Conservation (phyloP, 1,284 basidiomycete species). For the Schizopora paradoxa region DNA sequence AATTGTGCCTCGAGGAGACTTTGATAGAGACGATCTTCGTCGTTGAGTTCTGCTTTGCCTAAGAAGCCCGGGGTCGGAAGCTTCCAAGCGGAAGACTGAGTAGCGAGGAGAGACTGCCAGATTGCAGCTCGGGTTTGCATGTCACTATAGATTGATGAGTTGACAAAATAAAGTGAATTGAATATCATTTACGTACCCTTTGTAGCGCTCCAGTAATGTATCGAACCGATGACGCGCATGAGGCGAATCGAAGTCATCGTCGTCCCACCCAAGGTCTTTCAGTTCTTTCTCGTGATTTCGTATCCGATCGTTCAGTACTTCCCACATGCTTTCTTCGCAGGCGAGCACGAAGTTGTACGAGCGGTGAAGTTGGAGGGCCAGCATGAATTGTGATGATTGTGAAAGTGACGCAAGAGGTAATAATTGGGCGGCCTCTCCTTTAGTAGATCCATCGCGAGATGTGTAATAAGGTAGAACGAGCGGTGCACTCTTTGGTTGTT, state of each 20-base stretch:
- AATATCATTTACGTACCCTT: slow-evolving; percentile 45
- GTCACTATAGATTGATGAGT: slow-evolving; percentile 39
- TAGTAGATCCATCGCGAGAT: slow-evolving; percentile 23
- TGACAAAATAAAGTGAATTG: slow-evolving; percentile 1
- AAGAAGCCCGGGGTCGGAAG: slow-evolving; percentile 57
- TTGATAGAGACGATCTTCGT: slow-evolving; percentile 59
- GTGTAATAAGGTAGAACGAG: slow-evolving; percentile 11
- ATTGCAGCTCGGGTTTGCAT: slow-evolving; percentile 63
- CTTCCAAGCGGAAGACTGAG: slow-evolving; percentile 44
- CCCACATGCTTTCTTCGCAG: slow-evolving; percentile 77
- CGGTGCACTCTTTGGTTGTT: background rate
- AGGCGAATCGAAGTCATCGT: slow-evolving; percentile 51
- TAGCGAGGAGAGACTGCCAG: slow-evolving; percentile 56
- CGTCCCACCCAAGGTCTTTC: slow-evolving; percentile 59
- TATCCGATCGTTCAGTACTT: slow-evolving; percentile 60
- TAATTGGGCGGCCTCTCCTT: slow-evolving; percentile 35
- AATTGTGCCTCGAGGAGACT: slow-evolving; percentile 59
- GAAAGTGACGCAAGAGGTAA: slow-evolving; percentile 42
- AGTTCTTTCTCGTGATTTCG: slow-evolving; percentile 48
- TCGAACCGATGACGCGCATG: slow-evolving; percentile 58
- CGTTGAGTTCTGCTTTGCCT: slow-evolving; percentile 60
- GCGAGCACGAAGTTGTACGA: slow-evolving; percentile 61
- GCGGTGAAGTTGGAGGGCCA: slow-evolving; percentile 67
- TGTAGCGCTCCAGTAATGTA: slow-evolving; percentile 54
- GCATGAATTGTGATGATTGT: slow-evolving; percentile 49